These are phyloP conservation scores for Vaccinium corymbosum DNA, from an alignment of 148 eudicot genomes.

Conservation along the genomic window DNA sequence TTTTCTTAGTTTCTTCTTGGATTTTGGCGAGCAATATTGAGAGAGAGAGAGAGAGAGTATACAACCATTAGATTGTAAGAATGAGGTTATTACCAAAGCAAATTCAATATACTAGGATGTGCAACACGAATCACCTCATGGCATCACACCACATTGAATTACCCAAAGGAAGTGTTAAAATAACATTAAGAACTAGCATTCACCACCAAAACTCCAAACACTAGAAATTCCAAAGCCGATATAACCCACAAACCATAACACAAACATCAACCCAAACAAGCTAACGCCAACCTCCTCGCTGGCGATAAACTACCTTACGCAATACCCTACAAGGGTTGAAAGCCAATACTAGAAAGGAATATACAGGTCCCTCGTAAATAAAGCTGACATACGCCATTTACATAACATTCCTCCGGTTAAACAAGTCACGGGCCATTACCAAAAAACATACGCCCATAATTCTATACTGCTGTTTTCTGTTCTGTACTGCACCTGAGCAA, in stretches of 20 bases:
- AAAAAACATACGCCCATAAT: background rate
- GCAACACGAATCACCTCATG: background rate
- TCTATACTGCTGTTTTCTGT: background rate
- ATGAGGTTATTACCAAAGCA: background rate
- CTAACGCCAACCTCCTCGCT: background rate
- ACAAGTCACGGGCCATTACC: background rate
- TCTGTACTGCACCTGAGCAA: background rate
- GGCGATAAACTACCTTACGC: background rate
- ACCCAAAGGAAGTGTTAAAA: background rate
- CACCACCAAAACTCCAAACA: background rate
- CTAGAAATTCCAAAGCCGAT: background rate
- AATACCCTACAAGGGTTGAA: slow-evolving; percentile 11
- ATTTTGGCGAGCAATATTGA: background rate
- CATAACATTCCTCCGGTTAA: background rate
- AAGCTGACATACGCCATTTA: background rate
- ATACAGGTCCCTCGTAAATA: background rate
- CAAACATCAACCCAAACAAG: background rate
- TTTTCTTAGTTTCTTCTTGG: background rate
- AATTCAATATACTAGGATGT: background rate
- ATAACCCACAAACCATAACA: slow-evolving; percentile 4
- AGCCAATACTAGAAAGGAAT: slow-evolving; percentile 2
- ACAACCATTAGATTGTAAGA: too few relatives aligned
- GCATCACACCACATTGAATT: too few relatives aligned
- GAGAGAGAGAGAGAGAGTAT: background rate
- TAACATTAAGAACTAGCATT: background rate